Conservation (phyloP, 139 green algal species). For the Protoeuglena noctilucae region DNA sequence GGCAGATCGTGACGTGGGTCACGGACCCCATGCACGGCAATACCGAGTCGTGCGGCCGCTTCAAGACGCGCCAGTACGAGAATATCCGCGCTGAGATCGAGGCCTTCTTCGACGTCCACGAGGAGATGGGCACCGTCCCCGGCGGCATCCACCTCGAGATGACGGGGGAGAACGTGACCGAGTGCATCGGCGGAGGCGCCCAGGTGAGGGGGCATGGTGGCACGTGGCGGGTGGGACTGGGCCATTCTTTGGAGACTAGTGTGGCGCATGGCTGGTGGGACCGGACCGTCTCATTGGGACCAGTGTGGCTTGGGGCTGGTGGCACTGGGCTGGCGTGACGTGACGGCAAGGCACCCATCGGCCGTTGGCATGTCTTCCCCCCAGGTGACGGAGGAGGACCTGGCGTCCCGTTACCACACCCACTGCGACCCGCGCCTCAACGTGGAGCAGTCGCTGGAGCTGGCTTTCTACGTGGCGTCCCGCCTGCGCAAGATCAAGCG, state of each 20-base stretch:
- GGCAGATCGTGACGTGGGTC: constrained; percentile 85
- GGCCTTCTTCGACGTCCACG: constrained; percentile 86
- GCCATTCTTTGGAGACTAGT: too few relatives aligned
- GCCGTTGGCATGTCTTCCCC: too few relatives aligned
- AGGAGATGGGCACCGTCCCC: constrained; percentile 60
- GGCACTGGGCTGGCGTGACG: too few relatives aligned
- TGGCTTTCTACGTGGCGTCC: constrained; percentile 90
- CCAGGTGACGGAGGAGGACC: constrained; percentile 45
- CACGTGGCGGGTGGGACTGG: too few relatives aligned
- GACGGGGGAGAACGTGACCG: constrained; percentile 88
- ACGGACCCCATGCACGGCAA: constrained; percentile 99
- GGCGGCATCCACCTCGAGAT: constrained; percentile 97
- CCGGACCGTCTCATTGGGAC: too few relatives aligned
- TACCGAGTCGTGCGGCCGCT: constrained; percentile 74
- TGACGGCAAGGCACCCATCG: too few relatives aligned
- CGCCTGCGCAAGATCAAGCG: constrained; percentile 24
- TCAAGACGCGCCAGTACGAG: constrained; percentile 93
- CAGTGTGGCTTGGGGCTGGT: too few relatives aligned
- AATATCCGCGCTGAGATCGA: constrained; percentile 57
- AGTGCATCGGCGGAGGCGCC: constrained; percentile 84
- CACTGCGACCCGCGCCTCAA: constrained; percentile 98
- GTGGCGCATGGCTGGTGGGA: too few relatives aligned
- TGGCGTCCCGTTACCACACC: constrained; percentile 91
- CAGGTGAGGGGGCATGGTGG: too few relatives aligned
- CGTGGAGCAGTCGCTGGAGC: constrained; percentile 90